Percentiles rank a stretch among this genome's conserved stretches.
phyloP scores from a whole-genome alignment of 495 filamentous ascomycete species.

The Tuber magnatum region DNA sequence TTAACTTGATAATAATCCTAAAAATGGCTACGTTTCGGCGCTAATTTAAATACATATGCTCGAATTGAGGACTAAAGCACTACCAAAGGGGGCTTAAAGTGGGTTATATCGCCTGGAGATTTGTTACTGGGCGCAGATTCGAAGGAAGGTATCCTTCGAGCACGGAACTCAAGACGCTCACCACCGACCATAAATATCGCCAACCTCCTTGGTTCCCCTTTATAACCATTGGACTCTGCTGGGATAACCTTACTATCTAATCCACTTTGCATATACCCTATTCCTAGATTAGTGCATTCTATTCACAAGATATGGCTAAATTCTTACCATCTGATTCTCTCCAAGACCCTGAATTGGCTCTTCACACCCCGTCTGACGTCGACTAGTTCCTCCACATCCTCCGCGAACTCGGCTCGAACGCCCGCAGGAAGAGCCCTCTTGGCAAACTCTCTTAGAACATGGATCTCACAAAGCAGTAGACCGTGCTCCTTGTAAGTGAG shows the following conservation, averaged over 20 bases:
- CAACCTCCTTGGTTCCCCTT: not conserved
- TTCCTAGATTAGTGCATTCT: not conserved
- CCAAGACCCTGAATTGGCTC: conserved; percentile 65
- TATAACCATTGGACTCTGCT: not conserved
- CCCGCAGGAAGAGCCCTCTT: conserved; percentile 57
- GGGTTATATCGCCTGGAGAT: not conserved
- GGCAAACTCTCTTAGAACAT: conserved; percentile 64
- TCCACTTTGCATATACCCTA: conserved; percentile 69
- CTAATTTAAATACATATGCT: not conserved
- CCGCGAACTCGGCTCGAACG: conserved; percentile 70
- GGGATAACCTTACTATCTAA: conserved; percentile 38
- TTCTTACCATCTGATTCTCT: conserved; percentile 66
- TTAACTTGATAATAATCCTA: not conserved
- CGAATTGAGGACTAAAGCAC: not conserved
- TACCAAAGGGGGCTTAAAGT: not conserved
- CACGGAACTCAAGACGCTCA: not conserved
- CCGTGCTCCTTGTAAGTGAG: conserved; percentile 86
- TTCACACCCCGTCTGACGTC: conserved; percentile 66
- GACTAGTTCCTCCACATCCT: conserved; percentile 74
- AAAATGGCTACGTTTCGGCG: not conserved
- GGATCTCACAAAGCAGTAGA: conserved; percentile 77
- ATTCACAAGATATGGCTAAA: not conserved
- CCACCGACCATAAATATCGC: not conserved
- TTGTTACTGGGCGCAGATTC: not conserved
- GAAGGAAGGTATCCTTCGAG: not conserved